phyloP scores from a whole-genome alignment of 2,329 filamentous ascomycete species.

The Xylaria sp. region DNA sequence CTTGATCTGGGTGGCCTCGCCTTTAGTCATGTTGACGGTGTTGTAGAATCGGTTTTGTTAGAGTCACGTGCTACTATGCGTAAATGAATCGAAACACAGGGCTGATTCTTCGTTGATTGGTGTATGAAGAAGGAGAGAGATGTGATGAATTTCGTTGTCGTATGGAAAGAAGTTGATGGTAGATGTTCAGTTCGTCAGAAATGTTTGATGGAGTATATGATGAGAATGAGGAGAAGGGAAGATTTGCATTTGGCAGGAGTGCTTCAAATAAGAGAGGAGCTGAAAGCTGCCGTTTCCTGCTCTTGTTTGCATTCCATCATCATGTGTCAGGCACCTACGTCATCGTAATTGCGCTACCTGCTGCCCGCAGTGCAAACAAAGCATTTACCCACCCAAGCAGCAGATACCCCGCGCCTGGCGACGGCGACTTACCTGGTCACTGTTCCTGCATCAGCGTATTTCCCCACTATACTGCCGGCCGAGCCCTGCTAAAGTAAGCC shows the following conservation, averaged over 20 bases:
- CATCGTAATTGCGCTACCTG: constrained; percentile 29
- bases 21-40: constrained; percentile 70
- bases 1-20: constrained; percentile 76
- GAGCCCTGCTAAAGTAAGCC: constrained; percentile 10
- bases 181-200: not conserved
- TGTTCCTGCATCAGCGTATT: constrained; percentile 27
- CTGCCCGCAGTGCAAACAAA: constrained; percentile 23
- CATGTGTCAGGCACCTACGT: constrained; percentile 31
- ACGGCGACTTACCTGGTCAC: not conserved
- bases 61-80: not conserved
- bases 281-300: constrained; percentile 25
- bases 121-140: not conserved
- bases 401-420: constrained; percentile 8
- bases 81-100: not conserved
- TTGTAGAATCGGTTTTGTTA: constrained; percentile 12
- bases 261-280: constrained; percentile 32
- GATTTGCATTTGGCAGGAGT: constrained; percentile 9
- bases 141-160: constrained; percentile 1
- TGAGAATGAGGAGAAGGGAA: constrained; percentile 10
- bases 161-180: constrained; percentile 3
- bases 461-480: constrained; percentile 14
- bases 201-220: constrained; percentile 14
- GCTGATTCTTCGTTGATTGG: constrained; percentile 2
- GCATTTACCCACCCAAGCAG: not conserved
- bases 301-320: constrained; percentile 37